Evolutionary conservation across 495 filamentous ascomycete species (phyloP), one percentile per base, ranked within the genome.

Genomic region (Bathelium albidoporum): DNA sequence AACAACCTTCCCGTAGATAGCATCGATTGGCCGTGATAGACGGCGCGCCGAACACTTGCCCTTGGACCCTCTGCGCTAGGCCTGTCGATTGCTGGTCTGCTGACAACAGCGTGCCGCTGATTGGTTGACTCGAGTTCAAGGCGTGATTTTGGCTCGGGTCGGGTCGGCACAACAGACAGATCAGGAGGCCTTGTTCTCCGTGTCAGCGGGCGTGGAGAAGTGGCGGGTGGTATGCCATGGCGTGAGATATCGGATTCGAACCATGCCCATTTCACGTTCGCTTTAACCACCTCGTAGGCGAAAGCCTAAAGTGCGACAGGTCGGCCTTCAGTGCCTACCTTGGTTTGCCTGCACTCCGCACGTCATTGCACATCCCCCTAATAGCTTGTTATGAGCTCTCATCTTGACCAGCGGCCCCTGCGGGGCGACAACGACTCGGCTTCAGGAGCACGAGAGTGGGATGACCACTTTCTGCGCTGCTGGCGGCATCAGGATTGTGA

Each of bases 401-500:
- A 2, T 55, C 49, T 20, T n/a, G 24, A 55, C 5, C 49, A 55
- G 29, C 49, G 29, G 9, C 5, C 24, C 10, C 44, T 49, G 16
- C n/a, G 5, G 10, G 12, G 14, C 44, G 5, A 49, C n/a, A 20
- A 20, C 10, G 44, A 20, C 49, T 55, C 24, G 49, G 29, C 5
- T 9, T n/a, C 9, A 16, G 49, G 29, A 26, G 16, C 24, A 28
- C 22, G 16, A 9, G 9, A 9, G 11, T 29, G 24, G 49, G 49
- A 55, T 20, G 49, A 55, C 24, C 49, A 55, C 20, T 29, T 55
- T 29, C 49, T 28, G 29, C 49, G 49, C 24, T 55, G 49, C 16
- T 55, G 49, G 49, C 49, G 49, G 7, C 49, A 55, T 29, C 49
- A 55, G 24, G 49, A 55, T 16, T 55, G 49, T 29, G 49, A 55